phyloP scores from a whole-genome alignment of 2,329 filamentous ascomycete genomes.

The Trichophyton equinum region DNA sequence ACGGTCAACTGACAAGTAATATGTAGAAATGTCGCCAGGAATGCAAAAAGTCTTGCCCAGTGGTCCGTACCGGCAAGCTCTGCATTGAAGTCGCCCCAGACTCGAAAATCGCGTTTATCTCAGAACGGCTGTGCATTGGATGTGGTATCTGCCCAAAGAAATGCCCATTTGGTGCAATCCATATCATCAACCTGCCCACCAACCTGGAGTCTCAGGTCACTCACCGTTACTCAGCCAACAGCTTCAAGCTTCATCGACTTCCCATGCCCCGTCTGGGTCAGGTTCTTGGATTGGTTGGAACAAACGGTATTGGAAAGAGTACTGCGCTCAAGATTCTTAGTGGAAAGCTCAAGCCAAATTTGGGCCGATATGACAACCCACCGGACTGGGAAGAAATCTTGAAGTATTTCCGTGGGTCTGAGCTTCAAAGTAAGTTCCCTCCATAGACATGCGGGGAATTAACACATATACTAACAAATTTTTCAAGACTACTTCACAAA shows the following conservation, averaged over 20 bases:
- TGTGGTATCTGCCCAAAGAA: slow-evolving; percentile 99
- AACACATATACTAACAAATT: slow-evolving; percentile 15
- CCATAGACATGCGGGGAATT: slow-evolving; percentile 4
- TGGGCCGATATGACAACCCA: slow-evolving; percentile 88
- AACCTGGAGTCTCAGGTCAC: slow-evolving; percentile 98
- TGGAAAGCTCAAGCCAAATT: slow-evolving; percentile 95
- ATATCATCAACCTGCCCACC: slow-evolving; percentile 99
- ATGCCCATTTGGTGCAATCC: slow-evolving; percentile 96
- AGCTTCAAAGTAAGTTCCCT: slow-evolving; percentile 67
- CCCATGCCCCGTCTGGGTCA: slow-evolving; percentile 93
- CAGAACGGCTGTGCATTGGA: slow-evolving; percentile 88
- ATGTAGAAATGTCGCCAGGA: slow-evolving; percentile 90
- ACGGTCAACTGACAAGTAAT: neutral
- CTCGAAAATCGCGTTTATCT: slow-evolving; percentile 95
- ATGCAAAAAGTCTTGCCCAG: slow-evolving; percentile 97
- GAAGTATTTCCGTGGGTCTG: slow-evolving; percentile 94
- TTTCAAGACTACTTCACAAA: slow-evolving; percentile 89
- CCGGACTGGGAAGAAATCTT: slow-evolving; percentile 99
- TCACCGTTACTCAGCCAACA: slow-evolving; percentile 97
- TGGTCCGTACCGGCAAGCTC: slow-evolving; percentile 92
- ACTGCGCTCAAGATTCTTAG: slow-evolving; percentile 98
- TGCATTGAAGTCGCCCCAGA: slow-evolving; percentile 86
- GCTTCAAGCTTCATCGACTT: slow-evolving; percentile 96
- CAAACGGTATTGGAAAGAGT: slow-evolving; percentile 99
- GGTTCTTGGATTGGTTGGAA: slow-evolving; percentile 90